phyloP scores from a whole-genome alignment of 2,329 filamentous ascomycete species.

The Claviceps capensis region DNA sequence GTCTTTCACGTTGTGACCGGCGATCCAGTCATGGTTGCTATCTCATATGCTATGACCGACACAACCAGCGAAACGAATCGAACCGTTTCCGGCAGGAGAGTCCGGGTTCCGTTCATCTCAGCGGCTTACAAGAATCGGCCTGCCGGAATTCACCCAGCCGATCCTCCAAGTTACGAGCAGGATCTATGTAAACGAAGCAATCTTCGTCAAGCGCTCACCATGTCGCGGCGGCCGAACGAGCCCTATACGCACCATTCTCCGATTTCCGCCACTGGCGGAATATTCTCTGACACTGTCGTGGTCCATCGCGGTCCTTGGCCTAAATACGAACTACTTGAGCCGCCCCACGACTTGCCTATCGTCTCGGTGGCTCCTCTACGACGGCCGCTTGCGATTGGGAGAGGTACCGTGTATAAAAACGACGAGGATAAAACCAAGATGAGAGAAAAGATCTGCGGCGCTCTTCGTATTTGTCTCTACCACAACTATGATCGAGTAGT shows the following conservation, averaged over 20 bases:
- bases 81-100: conserved; percentile 17
- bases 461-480: conserved; percentile 56
- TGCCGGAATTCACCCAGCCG: conserved; percentile 68
- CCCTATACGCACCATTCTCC: conserved; percentile 36
- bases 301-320: conserved; percentile 60
- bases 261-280: conserved; percentile 54
- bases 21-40: conserved; percentile 46
- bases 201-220: conserved; percentile 53
- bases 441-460: conserved; percentile 56
- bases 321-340: conserved; percentile 42
- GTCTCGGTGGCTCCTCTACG: conserved; percentile 59
- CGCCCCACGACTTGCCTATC: conserved; percentile 49
- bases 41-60: conserved; percentile 38
- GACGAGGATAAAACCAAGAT: conserved; percentile 58
- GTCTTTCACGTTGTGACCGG: conserved; percentile 37
- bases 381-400: conserved; percentile 31
- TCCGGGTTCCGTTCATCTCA: conserved; percentile 52
- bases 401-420: conserved; percentile 47
- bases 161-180: conserved; percentile 39
- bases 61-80: conserved; percentile 18
- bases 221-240: conserved; percentile 36
- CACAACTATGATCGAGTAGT: conserved; percentile 43
- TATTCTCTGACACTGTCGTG: conserved; percentile 57
- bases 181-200: conserved; percentile 63
- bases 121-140: conserved; percentile 62